Evolutionary conservation across 148 eudicot species (phyloP).

Genomic region (Beta vulgaris): DNA sequence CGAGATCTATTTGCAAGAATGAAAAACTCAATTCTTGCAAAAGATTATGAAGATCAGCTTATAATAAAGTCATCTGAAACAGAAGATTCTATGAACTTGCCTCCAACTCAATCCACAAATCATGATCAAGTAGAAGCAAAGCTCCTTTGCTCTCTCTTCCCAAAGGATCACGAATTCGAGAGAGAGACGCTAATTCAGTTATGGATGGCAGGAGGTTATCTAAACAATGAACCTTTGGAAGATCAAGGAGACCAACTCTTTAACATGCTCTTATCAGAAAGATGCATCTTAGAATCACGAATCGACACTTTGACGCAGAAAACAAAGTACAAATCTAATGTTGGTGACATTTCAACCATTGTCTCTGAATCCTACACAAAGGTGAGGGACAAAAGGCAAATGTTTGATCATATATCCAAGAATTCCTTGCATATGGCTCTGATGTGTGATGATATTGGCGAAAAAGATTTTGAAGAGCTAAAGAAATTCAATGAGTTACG

Average conservation of each 20-base stretch:
- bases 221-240: not conserved
- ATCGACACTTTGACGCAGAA: not conserved
- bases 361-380: not conserved
- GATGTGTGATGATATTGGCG: not conserved
- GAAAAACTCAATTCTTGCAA: not conserved
- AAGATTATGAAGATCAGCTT: not conserved
- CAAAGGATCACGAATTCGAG: slow-evolving; percentile 3
- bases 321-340: not conserved
- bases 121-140: not conserved
- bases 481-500: not conserved
- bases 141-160: slow-evolving; percentile 3
- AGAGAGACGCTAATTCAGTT: slow-evolving; percentile 8
- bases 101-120: not conserved
- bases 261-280: not conserved
- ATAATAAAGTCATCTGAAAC: not conserved
- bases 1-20: not conserved
- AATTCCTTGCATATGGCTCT: slow-evolving; percentile 4
- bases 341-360: not conserved
- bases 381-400: not conserved
- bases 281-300: not conserved
- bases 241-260: not conserved
- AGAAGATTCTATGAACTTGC: not conserved
- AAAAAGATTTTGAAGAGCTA: not conserved
- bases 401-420: not conserved
- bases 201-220: slow-evolving; percentile 10